Conservation (phyloP, 768 basidiomycete species). For the Glaciozyma martinii region DNA sequence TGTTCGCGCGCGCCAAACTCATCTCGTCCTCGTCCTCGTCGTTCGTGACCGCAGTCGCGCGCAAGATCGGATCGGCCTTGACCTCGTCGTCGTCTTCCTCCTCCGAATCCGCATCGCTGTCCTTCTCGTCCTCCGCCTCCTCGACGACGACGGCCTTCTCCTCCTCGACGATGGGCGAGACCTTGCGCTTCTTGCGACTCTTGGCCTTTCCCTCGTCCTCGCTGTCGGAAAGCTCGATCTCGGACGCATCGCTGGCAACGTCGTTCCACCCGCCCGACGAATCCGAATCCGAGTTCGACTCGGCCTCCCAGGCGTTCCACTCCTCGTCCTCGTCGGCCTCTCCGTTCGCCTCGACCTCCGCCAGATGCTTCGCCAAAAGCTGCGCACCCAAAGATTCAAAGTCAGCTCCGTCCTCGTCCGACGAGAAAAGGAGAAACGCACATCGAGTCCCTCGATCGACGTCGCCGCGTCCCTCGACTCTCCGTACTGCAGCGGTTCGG, state of each 20-base stretch:
- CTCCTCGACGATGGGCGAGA: constrained; percentile 8
- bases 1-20: constrained; percentile 32
- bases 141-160: constrained; percentile 23
- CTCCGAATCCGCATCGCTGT: constrained; percentile 21
- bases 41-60: not conserved
- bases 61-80: constrained; percentile 4
- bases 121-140: constrained; percentile 23
- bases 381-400: constrained; percentile 36
- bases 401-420: not conserved
- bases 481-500: constrained; percentile 61
- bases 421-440: constrained; percentile 41
- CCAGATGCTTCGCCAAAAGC: constrained; percentile 64
- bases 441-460: constrained; percentile 81
- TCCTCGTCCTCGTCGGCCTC: constrained; percentile 53
- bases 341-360: constrained; percentile 57
- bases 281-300: constrained; percentile 46
- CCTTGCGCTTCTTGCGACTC: constrained; percentile 20
- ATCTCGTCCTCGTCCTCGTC: constrained; percentile 25
- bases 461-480: constrained; percentile 63
- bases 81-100: constrained; percentile 34
- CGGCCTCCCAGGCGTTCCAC: constrained; percentile 64
- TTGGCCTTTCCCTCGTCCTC: constrained; percentile 52
- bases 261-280: constrained; percentile 66
- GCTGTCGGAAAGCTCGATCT: constrained; percentile 39
- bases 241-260: constrained; percentile 60